These are phyloP conservation scores for Hypomyces perniciosus DNA, from an alignment of 2,329 filamentous ascomycete genomes.

Conservation along the genomic window DNA sequence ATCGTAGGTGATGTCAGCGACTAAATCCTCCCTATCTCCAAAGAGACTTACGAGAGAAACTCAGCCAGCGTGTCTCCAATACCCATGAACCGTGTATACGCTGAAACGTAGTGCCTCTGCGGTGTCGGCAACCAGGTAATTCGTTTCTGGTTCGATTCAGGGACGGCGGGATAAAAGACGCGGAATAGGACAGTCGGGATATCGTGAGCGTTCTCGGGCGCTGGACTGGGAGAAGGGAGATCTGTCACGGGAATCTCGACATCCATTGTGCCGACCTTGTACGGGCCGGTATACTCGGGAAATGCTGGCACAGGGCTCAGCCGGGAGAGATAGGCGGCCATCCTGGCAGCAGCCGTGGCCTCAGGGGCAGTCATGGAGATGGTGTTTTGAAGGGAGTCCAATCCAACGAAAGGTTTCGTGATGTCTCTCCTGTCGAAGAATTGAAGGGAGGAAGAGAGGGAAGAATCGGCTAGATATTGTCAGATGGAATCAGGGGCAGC, in stretches of 20 bases:
- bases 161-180: conserved; percentile 69
- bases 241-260: conserved; percentile 68
- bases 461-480: not conserved
- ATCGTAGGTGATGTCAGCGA: conserved; percentile 1
- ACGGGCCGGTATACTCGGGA: conserved; percentile 68
- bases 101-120: conserved; percentile 66
- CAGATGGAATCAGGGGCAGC: no score
- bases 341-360: conserved; percentile 27
- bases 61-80: conserved; percentile 52
- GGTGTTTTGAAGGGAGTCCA: not conserved
- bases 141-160: conserved; percentile 46
- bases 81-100: conserved; percentile 72
- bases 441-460: not conserved
- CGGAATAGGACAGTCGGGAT: conserved; percentile 74
- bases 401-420: not conserved
- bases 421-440: not conserved
- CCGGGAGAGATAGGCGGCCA: conserved; percentile 44
- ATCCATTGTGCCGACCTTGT: conserved; percentile 73
- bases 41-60: conserved; percentile 49
- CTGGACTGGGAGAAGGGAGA: conserved; percentile 47
- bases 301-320: conserved; percentile 67
- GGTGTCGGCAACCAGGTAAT: conserved; percentile 75
- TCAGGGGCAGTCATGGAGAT: conserved; percentile 12
- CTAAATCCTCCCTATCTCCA: not conserved
- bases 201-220: conserved; percentile 46